Evolutionary conservation across 2,329 filamentous ascomycete genomes (phyloP), one percentile per base, ranked within the genome.

Genomic region (Dothistroma septosporum): DNA sequence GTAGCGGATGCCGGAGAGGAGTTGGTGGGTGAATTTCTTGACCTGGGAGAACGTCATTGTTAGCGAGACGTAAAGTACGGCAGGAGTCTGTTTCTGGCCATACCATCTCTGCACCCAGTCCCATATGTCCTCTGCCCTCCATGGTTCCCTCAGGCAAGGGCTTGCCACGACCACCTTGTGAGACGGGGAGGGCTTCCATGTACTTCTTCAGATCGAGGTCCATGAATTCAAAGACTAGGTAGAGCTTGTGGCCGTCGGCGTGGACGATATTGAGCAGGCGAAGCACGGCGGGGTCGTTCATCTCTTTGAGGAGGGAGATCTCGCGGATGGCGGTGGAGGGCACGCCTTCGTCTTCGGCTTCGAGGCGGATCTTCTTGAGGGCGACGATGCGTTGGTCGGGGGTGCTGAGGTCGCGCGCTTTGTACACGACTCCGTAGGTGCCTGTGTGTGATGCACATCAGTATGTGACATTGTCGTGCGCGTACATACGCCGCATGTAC

Each of bases 401-500:
- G 72, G 92, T 88, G 67, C 85, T 85, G 62, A 96, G 87, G 76
- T 96, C 92, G 68, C 89, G 87, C 61, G 92, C 92, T 78, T 96
- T 96, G 85, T 96, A 96, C 65, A 96, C 92, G 64, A 96, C 92
- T 76, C 92, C 92, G 75, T 96, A 96, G 16, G 92, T 96, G 71
- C 92, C 92, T 96, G 24, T 52, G n/a, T n/a, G n/a, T n/a, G n/a
- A n/a, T n/a, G n/a, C n/a, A n/a, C n/a, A 21, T 60, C 31, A 56
- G 37, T 37, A 33, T 50, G 4, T 12, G 7, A 16, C 4, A 4
- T 3, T 46, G 4, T n/a, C 10, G 4, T 31, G 32, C 41, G 44
- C 41, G 33, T 21, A 50, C 9, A 16, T 52, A n/a, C 52, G 22
- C 32, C 2, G 32, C 32, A 24, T 37, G 10, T 55, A 75, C 84